phyloP scores from a whole-genome alignment of 805 yeast genomes.

The Yarrowia divulgata region DNA sequence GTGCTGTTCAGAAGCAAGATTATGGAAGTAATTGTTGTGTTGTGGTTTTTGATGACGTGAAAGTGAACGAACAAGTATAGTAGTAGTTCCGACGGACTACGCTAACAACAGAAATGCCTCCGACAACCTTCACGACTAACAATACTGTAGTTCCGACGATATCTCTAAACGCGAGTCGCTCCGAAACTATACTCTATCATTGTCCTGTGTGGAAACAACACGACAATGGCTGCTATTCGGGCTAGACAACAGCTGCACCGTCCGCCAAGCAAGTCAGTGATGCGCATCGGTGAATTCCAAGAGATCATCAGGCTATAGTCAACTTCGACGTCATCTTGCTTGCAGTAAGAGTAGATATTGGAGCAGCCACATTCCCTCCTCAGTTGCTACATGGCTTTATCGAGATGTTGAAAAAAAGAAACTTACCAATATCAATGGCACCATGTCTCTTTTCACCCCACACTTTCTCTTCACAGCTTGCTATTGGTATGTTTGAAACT shows the following conservation, averaged over 20 bases:
- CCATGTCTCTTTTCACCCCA: too few species aligned
- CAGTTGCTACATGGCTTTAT: too few species aligned
- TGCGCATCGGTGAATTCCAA: too few species aligned
- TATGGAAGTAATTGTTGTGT: too few species aligned
- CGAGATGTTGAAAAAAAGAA: not conserved
- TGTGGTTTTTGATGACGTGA: too few species aligned
- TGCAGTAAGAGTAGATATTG: too few species aligned
- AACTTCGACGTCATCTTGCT: too few species aligned
- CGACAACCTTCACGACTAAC: not conserved
- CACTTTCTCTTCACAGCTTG: not conserved
- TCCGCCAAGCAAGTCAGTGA: not conserved
- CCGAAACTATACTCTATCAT: not conserved
- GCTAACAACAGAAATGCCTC: not conserved
- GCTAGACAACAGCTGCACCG: not conserved
- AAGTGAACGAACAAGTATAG: too few species aligned
- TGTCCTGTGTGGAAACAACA: conserved; percentile 3
- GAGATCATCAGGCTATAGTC: too few species aligned
- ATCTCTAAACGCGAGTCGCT: too few species aligned
- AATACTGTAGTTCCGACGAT: too few species aligned
- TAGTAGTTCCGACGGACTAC: too few species aligned
- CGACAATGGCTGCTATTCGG: not conserved
- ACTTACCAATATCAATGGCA: not conserved
- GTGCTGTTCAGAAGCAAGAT: not conserved
- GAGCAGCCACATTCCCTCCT: not conserved
- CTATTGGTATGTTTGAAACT: not conserved